Base-by-base conservation (phyloP, 192 early-diverging fungal species). In the Coemansia sp. region DNA sequence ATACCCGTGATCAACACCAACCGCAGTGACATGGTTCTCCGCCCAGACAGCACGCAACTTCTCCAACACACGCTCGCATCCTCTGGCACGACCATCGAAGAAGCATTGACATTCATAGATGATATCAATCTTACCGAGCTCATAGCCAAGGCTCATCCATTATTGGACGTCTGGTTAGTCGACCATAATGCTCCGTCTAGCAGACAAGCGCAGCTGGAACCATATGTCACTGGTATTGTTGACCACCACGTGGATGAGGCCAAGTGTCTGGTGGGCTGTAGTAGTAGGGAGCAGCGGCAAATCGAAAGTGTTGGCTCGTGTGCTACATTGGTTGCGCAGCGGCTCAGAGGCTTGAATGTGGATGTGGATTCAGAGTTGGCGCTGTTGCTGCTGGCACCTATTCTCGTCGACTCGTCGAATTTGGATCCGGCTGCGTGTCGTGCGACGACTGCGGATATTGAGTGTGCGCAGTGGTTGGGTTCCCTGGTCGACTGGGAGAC, bases 161-260 rank as follows among this genome's bases (percentile, higher is more conserved):
- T 56, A 8, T 17, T 70, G 47, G 64, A 57, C 7, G 42, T 70
- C 11, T 84, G 77, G 73, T 64, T 84, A 35, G 71, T 64, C 1
- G 82, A 84, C 39, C 82, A 84, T 40, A 73, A 75, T 49, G 68
- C 76, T 14, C 82, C 82, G 54, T 46, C 70, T 6, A 68, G 66
- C 51, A 43, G 74, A 2, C 76, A 79, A 42, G 5, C 22, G 12
- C 58, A 63, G 24, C 54, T 84, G 22, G 73, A 69, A 51, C 67
- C 66, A 4, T 67, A 61, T 46, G 82, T 84, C 47, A 36, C 59
- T 0, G 82, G 77, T 6, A 77, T 84, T 14, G 62, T 84, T 25
- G 82, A 84, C 62, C 82, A 84, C 56, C 82, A 84, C 45, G 54
- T 60, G 4, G 82, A 84, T 41, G 77, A 84, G 24, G 63, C 65